Percentiles rank a stretch among this genome's conserved stretches.
Evolutionary conservation across 306 rosid genomes (phyloP).

Genomic region (Dalbergia cultrata): DNA sequence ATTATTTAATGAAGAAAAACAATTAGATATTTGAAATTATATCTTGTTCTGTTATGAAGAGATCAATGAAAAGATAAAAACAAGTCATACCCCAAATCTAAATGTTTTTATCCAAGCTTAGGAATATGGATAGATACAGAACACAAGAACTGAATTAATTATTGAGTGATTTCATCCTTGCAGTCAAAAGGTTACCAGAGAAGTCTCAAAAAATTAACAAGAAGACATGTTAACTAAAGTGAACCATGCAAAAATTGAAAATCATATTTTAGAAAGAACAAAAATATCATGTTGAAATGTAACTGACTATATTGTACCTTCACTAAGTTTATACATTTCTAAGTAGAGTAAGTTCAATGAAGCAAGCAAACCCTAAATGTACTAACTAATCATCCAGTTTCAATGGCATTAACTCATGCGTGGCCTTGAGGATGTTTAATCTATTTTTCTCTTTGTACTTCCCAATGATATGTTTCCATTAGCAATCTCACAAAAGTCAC

Average conservation of each 20-base stretch:
- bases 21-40: background rate
- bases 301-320: background rate
- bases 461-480: too few relatives aligned
- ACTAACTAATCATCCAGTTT: background rate
- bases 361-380: background rate
- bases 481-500: background rate
- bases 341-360: background rate
- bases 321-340: background rate
- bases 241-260: background rate
- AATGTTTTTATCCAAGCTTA: background rate
- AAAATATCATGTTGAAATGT: background rate
- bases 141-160: background rate
- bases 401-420: background rate
- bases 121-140: background rate
- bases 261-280: background rate
- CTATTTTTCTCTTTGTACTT: background rate
- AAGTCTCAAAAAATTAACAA: background rate
- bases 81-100: conserved; percentile 1
- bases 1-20: background rate
- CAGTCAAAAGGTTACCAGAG: background rate
- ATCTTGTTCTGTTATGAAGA: background rate
- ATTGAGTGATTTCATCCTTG: background rate
- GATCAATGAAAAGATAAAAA: background rate
- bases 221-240: background rate
- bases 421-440: background rate